Evolutionary conservation across 1,284 basidiomycete genomes (phyloP), one percentile per base, ranked within the genome.

Genomic region (Vanrija sp.): DNA sequence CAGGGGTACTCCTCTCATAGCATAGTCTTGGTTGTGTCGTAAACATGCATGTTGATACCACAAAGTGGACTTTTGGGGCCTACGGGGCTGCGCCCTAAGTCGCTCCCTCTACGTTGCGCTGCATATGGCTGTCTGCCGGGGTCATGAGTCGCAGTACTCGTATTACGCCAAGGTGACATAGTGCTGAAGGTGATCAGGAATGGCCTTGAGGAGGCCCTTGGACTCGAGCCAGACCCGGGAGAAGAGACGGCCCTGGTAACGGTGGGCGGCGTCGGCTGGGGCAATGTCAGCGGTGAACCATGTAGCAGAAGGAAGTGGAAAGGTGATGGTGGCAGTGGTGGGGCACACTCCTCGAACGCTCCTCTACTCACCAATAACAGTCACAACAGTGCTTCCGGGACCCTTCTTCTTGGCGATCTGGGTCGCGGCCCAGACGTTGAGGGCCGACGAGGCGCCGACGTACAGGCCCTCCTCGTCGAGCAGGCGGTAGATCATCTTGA

Each of bases 381-480:
- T 98, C 6, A 87, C 93, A 42, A 98, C 81, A 10, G 83, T 91
- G 44, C 86, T 89, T 34, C 92, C 71, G 78, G 70, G 77, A 23
- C 92, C 94, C 14, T 98, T 81, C 69, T 86, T 86, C 69, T 86
- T 81, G 0, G 92, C 95, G 50, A 98, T 82, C 73, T 96, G 87
- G 19, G 85, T 84, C 0, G 95, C 94, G 15, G 95, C 92, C 38
- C 92, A 93, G 21, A 98, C 92, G 73, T 99, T 99, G 60, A 98
- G 78, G 3, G 96, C 93, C 1, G 91, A 89, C 61, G 89, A 94
- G 2, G 94, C 94, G n/a, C 96, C 96, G 48, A 99, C 79, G 78
- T 98, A 98, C 38, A 99, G 72, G 1, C 96, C 96, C 74, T 98
- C 96, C 45, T 87, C 84, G 73, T 97, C 89, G 43, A 98, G 80